Percentiles rank a stretch among this genome's conserved stretches.
Conservation (phyloP, 805 yeast species). For the Debaryomyces hansenii region DNA sequence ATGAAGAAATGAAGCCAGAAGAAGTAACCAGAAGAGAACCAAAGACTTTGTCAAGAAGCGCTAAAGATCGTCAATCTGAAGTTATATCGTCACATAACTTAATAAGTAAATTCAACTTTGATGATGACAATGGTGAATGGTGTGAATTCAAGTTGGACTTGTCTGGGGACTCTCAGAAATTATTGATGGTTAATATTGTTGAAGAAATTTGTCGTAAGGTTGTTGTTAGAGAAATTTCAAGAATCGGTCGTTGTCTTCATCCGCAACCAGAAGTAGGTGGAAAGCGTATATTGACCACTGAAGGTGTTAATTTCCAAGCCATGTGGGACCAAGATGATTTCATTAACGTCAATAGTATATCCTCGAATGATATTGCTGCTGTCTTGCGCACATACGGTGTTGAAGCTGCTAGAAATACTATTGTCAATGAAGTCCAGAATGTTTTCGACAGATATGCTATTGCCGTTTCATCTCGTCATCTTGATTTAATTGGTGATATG, state of each 20-base stretch:
- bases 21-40: conserved; percentile 19
- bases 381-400: conserved; percentile 93
- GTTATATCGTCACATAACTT: conserved; percentile 72
- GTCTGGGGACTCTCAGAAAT: conserved; percentile 83
- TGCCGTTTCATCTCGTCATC: conserved; percentile 86
- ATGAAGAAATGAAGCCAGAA: conserved; percentile 35
- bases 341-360: conserved; percentile 83
- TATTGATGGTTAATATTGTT: conserved; percentile 94
- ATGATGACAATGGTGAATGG: conserved; percentile 87
- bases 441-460: conserved; percentile 97
- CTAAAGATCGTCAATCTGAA: conserved; percentile 83
- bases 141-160: conserved; percentile 86
- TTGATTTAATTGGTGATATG: conserved; percentile 96
- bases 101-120: conserved; percentile 82
- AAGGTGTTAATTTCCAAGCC: conserved; percentile 96
- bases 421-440: conserved; percentile 91
- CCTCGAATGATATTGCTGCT: conserved; percentile 90
- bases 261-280: conserved; percentile 65
- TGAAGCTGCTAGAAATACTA: conserved; percentile 97
- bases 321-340: conserved; percentile 98
- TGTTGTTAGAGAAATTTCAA: conserved; percentile 89
- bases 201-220: conserved; percentile 88
- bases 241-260: conserved; percentile 89
- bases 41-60: conserved; percentile 50
- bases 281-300: conserved; percentile 81